These are phyloP conservation scores for Tricholoma sp. DNA, from an alignment of 768 basidiomycete genomes.

Conservation along the genomic window DNA sequence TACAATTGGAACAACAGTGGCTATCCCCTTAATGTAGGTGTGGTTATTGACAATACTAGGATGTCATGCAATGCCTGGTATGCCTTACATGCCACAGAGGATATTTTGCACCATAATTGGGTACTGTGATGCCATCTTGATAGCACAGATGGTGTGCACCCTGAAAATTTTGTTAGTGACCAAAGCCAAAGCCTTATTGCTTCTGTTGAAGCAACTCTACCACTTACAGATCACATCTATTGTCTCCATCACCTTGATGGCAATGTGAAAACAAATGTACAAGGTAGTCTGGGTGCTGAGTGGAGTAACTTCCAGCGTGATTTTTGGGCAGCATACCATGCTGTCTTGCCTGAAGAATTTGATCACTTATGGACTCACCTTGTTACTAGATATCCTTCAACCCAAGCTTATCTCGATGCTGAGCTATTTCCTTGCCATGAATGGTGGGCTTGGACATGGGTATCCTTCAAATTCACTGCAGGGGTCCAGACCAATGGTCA, in stretches of 20 bases:
- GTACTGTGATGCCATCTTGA: constrained; percentile 21
- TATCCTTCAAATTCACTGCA: constrained; percentile 24
- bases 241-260: constrained; percentile 27
- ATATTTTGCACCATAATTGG: constrained; percentile 16
- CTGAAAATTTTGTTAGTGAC: constrained; percentile 20
- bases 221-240: constrained; percentile 19
- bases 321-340: constrained; percentile 26
- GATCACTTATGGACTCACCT: constrained; percentile 17
- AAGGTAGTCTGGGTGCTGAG: too few species aligned
- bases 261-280: too few species aligned
- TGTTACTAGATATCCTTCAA: too few species aligned
- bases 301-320: too few species aligned
- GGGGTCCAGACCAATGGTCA: constrained; percentile 29
- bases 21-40: constrained; percentile 23
- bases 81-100: constrained; percentile 20
- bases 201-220: constrained; percentile 11
- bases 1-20: constrained; percentile 23
- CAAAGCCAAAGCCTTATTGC: constrained; percentile 17
- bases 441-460: constrained; percentile 31
- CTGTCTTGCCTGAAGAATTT: constrained; percentile 27
- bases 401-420: constrained; percentile 20
- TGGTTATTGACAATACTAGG: constrained; percentile 24
- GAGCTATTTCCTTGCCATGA: constrained; percentile 24
- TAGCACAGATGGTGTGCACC: constrained; percentile 5
- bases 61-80: constrained; percentile 24